Percentiles rank a stretch among this genome's conserved stretches.
phyloP scores from a whole-genome alignment of 2,329 filamentous ascomycete species.

The Remersonia thermophila region DNA sequence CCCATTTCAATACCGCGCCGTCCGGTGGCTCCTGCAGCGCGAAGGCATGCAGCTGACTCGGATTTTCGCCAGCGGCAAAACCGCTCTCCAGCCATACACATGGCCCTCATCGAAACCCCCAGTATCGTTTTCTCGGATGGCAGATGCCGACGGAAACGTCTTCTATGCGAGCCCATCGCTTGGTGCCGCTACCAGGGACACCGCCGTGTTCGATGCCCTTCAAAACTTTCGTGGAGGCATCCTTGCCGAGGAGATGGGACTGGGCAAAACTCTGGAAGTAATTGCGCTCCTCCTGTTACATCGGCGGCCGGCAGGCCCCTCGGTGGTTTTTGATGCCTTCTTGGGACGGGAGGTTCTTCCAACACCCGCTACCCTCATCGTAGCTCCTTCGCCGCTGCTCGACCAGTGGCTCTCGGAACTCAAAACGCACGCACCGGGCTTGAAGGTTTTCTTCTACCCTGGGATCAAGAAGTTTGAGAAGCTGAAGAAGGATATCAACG shows the following conservation, averaged over 20 bases:
- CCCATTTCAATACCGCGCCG: constrained; percentile 58
- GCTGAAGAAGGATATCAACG: constrained; percentile 25
- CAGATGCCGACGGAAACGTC: constrained; percentile 32
- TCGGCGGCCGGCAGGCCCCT: constrained; percentile 24
- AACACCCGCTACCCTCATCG: constrained; percentile 47
- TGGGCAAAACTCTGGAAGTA: constrained; percentile 70
- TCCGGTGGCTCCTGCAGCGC: constrained; percentile 56
- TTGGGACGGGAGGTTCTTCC: constrained; percentile 32
- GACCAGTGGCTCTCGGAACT: constrained; percentile 53
- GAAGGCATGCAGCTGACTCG: constrained; percentile 46
- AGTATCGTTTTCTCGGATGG: constrained; percentile 31
- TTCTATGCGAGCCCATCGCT: constrained; percentile 44
- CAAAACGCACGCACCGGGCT: constrained; percentile 41
- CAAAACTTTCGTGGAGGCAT: constrained; percentile 48
- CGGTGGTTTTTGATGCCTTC: constrained; percentile 25
- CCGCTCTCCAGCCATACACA: constrained; percentile 18
- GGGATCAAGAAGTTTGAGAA: constrained; percentile 31
- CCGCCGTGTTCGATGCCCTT: constrained; percentile 29
- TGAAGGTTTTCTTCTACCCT: constrained; percentile 44
- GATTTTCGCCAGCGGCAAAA: constrained; percentile 5
- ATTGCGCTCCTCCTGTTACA: constrained; percentile 59
- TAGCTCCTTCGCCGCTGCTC: constrained; percentile 43
- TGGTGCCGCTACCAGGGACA: constrained; percentile 42
- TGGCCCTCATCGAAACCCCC: constrained; percentile 18
- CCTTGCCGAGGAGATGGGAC: constrained; percentile 70